A percentile compares a stretch with the other conserved stretches of the same genome.
These are phyloP conservation scores for Linaria vulgaris DNA, from an alignment of 257 asterid genomes.

Conservation along the genomic window DNA sequence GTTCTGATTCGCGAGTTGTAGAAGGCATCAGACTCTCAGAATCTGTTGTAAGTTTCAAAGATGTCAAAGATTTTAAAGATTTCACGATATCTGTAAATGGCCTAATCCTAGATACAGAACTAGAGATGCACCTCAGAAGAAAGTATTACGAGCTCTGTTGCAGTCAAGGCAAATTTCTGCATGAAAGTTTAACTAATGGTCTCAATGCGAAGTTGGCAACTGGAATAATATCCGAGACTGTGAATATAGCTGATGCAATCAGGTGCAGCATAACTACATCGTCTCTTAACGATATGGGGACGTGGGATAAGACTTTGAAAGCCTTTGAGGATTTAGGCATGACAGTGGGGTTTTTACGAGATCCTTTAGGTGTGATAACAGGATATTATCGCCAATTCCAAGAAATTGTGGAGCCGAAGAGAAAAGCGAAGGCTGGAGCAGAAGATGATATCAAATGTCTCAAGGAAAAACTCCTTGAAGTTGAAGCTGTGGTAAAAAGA, in stretches of 20 bases:
- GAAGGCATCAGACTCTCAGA: conserved; percentile 38
- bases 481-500: no score
- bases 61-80: conserved; percentile 46
- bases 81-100: no score
- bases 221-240: conserved; percentile 56
- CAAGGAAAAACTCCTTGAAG: conserved; percentile 24
- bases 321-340: conserved; percentile 68
- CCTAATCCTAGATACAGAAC: no score
- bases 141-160: no score
- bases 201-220: conserved; percentile 50
- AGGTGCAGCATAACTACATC: conserved; percentile 31
- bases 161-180: conserved; percentile 54
- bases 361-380: conserved; percentile 37
- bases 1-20: conserved; percentile 29
- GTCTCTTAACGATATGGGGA: no score
- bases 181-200: conserved; percentile 47
- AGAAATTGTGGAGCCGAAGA: conserved; percentile 32
- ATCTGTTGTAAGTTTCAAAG: conserved; percentile 35
- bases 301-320: conserved; percentile 51
- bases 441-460: conserved; percentile 36
- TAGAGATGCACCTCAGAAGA: no score
- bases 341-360: conserved; percentile 60
- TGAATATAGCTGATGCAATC: conserved; percentile 66
- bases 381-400: conserved; percentile 25
- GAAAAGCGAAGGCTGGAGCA: conserved; percentile 26